Base-by-base conservation (phyloP, 208 protist genomes). In the Novymonas esmeraldas region DNA sequence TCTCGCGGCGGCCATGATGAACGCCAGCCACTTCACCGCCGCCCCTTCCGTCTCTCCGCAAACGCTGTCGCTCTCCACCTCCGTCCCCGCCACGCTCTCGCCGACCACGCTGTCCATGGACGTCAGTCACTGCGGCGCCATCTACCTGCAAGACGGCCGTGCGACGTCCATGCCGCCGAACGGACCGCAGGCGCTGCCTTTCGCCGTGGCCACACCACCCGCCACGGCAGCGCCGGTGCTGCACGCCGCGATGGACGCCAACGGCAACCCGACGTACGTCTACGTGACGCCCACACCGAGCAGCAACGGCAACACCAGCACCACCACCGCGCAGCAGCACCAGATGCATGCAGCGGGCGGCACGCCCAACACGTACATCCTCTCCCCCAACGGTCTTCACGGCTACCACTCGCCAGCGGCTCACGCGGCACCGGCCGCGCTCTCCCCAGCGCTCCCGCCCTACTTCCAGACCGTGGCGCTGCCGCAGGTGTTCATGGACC, bases 81-180 rank as follows among this genome's bases (percentile, higher is more conserved):
- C 69, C 16, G 22, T 61, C 7, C 68, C 69, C 13, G n/a, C 60
- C 20, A 41, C 44, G n/a, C 56, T 75, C 20, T 75, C 68, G 7
- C 67, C 65, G 0, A 18, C 55, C 2, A 41, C 70, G 50, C 20
- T 70, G 7, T 58, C 73, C 20, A 59, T 67, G 36, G 50, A 56
- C 55, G 41, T 59, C 26, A 58, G 16, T 31, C 16, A 36, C 22
- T 34, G 11, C 13, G 42, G 24, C 16, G 6, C 38, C 29, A 6
- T 49, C 28, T 42, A 49, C 4, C 38, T 48, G 11, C 49, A 29
- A 31, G 71, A 70, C 51, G 36, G 55, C 24, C 38, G 44, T 3
- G 29, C 58, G 0, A 9, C 71, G 11, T 56, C 62, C 49, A 1
- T 70, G 64, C 54, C 45, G 45, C 24, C 60, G 2, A 57, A 48